Evolutionary conservation across 1,284 basidiomycete species (phyloP).

Genomic region (Rhizopogon hawkerae): DNA sequence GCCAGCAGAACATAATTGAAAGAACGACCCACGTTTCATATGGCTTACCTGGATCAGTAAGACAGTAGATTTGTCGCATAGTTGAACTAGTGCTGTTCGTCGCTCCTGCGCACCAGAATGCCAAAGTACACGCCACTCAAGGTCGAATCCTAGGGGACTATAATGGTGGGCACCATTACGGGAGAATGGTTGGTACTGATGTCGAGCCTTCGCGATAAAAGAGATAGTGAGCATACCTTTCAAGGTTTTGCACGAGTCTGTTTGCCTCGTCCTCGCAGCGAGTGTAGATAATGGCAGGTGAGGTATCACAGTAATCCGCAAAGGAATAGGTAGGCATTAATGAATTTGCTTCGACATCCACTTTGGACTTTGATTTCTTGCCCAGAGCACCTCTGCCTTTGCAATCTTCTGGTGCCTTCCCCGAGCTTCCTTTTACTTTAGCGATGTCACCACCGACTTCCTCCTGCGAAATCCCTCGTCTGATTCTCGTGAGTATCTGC

Average conservation of each 20-base stretch:
- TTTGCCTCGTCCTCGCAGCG: conserved; percentile 36
- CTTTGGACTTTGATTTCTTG: background rate
- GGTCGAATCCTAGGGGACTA: conserved; percentile 52
- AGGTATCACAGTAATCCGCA: conserved; percentile 26
- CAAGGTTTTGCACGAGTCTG: conserved; percentile 31
- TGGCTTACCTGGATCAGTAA: conserved; percentile 48
- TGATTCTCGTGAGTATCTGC: background rate
- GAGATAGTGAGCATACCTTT: conserved; percentile 26
- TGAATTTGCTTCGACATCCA: conserved; percentile 1
- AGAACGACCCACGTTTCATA: conserved; percentile 38
- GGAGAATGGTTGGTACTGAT: background rate
- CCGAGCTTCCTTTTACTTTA: background rate
- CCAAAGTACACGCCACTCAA: conserved; percentile 48
- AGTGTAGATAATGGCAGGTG: conserved; percentile 34
- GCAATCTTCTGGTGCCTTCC: background rate
- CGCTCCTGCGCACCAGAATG: conserved; percentile 25
- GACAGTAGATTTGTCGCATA: conserved; percentile 40
- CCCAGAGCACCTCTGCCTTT: background rate
- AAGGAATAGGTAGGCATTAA: conserved; percentile 33
- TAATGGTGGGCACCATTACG: background rate
- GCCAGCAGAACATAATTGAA: background rate
- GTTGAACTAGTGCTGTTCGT: conserved; percentile 44
- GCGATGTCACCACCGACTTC: background rate
- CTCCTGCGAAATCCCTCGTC: background rate
- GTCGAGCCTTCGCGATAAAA: background rate